Percentiles rank a stretch among this genome's conserved stretches.
Evolutionary conservation across 2,329 filamentous ascomycete genomes (phyloP).

Genomic region (Colletotrichum truncatum): DNA sequence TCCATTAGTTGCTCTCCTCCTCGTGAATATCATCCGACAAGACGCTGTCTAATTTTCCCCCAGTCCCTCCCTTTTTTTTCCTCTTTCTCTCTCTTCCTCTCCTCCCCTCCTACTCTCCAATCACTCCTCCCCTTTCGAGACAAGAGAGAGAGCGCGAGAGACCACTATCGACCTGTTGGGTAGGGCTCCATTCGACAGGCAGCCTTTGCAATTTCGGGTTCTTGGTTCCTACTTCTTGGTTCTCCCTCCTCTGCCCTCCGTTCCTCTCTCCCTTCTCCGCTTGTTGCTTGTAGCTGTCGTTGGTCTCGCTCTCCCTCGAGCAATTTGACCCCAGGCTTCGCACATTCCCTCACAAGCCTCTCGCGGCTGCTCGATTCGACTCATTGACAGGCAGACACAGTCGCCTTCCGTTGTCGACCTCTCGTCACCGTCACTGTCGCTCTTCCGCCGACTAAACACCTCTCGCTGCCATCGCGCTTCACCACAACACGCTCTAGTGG

Average conservation of each 20-base stretch:
- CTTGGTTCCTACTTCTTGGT: conserved; percentile 9
- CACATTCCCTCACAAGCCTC: conserved; percentile 5
- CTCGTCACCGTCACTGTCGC: conserved; percentile 5
- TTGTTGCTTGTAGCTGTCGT: conserved; percentile 16
- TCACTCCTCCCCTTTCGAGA: conserved; percentile 4
- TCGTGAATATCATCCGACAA: conserved; percentile 31
- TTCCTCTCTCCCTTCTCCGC: conserved; percentile 19
- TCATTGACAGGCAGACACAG: conserved; percentile 19
- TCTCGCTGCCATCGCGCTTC: conserved; percentile 15
- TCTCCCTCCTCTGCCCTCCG: conserved; percentile 16
- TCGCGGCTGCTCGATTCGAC: conserved; percentile 8
- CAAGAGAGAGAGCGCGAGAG: conserved; percentile 2
- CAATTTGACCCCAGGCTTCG: conserved; percentile 5
- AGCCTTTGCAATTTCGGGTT: conserved; percentile 22
- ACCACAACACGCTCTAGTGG: not conserved
- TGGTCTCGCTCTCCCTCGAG: conserved; percentile 26
- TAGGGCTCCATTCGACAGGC: conserved; percentile 16
- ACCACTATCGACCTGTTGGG: conserved; percentile 19
- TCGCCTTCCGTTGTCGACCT: no score
- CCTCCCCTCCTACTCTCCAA: conserved; percentile 25
- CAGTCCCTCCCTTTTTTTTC: conserved; percentile 24
- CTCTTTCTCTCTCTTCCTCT: conserved; percentile 15
- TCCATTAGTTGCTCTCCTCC: conserved; percentile 23
- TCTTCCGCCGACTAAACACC: not conserved
- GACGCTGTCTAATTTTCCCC: conserved; percentile 32